Base-by-base conservation (phyloP, 371 early-diverging fungal genomes). In the Dinochytrium kinnereticum region DNA sequence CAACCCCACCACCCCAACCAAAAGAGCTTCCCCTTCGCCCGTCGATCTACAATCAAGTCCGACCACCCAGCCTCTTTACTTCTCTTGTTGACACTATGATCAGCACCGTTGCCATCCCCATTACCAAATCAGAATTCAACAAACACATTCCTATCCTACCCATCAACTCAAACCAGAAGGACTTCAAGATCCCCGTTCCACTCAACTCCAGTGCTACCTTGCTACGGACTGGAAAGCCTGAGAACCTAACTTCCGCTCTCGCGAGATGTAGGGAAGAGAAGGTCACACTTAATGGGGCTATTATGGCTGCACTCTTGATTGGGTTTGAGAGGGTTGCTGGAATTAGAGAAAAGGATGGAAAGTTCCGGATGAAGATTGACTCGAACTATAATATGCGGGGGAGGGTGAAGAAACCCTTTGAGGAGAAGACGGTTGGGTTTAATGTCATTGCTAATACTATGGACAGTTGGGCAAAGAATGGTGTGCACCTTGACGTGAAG, bases 21-120 rank as follows among this genome's bases (percentile, higher is more conserved):
- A 24, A 53, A 53, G 55, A 53, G 26, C 55, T 53, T 53, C 55
- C 55, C 55, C 17, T 53, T 26, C 7, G 55, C 17, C 55, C 55
- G 10, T 53, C 55, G n/a, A 7, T 53, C 55, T 53, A 15, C 24
- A 26, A 53, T 5, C 55, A 53, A 53, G 5, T n/a, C 55, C 10
- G 7, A 26, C n/a, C n/a, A 13, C 26, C 55, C 10, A 15, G n/a
- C 13, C 5, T 5, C 55, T 53, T 53, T 26, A 13, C 10, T 5
- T n/a, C 7, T 26, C 55, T 13, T 5, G 26, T 53, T 13, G 55
- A 53, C 26, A 26, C 55, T 24, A 26, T 26, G n/a, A 13, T 53
- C 5, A 7, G 5, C 26, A 5, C 26, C 7, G 5, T 53, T 24
- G 55, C 55, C 24, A 5, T 24, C 26, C 5, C 5, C 55, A 24